Evolutionary conservation across 768 basidiomycete genomes (phyloP), one percentile per base, ranked within the genome.

Genomic region (Glaciozyma martinii): DNA sequence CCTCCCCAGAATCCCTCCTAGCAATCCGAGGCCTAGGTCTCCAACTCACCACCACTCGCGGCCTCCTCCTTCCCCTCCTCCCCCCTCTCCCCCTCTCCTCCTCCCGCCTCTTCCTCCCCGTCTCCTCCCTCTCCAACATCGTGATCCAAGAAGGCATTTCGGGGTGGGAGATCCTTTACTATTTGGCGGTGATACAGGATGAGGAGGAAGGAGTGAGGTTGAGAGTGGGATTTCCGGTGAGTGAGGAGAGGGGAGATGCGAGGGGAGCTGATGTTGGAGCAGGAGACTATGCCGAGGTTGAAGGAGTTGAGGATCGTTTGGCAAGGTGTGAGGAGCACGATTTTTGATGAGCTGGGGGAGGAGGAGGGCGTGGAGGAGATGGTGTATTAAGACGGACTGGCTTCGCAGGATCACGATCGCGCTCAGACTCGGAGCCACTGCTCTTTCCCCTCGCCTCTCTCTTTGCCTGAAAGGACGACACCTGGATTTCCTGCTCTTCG

Each of bases 341-440:
- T 59, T 29, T 59, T 47, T 33, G 58, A 59, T 23, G 58, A 59
- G 44, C 29, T 58, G 18, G 43, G 30, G 19, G 58, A 47, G 9
- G 53, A 54, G 18, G 53, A 33, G 53, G 53, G 13, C 10, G 37
- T 12, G 12, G 37, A 13, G 2, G 37, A 40, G 12, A 2, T 40
- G 37, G 37, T 40, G 37, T 40, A 13, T 40, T 40, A 13, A 40
- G 10, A 40, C 2, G 2, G 7, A 40, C 10, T 40, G 37, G 37
- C 37, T 6, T 40, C 37, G 37, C 37, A 40, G 37, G 37, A 40
- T 40, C 37, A 77, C 91, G 86, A 85, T 93, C 63, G 89, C 93
- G 77, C 88, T 90, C 85, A 91, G 93, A 77, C 88, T 92, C 86
- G 89, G 91, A 52, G 85, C 85, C 4, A 84, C 89, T 0, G 82